Base-by-base conservation (phyloP, 768 basidiomycete species). In the Nidularia pulvinata region DNA sequence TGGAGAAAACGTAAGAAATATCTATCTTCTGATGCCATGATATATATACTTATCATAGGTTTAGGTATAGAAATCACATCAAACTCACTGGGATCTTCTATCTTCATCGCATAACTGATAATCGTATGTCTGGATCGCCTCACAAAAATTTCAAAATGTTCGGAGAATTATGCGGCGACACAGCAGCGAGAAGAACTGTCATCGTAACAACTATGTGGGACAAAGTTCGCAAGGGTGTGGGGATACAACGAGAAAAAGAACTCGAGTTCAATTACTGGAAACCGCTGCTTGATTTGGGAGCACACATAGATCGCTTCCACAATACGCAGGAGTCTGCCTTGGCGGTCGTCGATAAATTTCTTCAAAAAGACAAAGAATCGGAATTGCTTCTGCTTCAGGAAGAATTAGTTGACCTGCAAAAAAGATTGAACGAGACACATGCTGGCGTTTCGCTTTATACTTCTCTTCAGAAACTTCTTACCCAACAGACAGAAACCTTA, bases 171-270 rank as follows among this genome's bases (percentile, higher is more conserved):
- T 72, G 56, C 48, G 64, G 67, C 7, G 57, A 61, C 34, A 50
- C 50, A 10, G 64, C 62, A 22, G 63, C 70, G n/a, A 55, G 56
- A 0, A 67, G 67, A 9, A 68, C 77, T 4, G 53, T 68, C 13
- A 55, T 77, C 10, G 67, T 63, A 10, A 72, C 75, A 1, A 74
- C 74, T 13, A 74, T 71, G 68, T 77, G 73, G 74, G 69, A 69
- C 55, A 61, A 62, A 39, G 57, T 69, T 13, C 59, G 58, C 0
- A 34, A n/a, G 3, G 42, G 32, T 0, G 55, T 60, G 4, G 72
- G 68, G 4, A 37, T 56, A 25, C 45, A 43, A 43, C 64, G 74
- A 11, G 71, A 70, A 48, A 35, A 50, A 16, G 58, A 72, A 50
- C 62, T 74, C 19, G 47, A 52, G 43, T 34, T 43, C 19, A 60